phyloP scores from a whole-genome alignment of 2,329 filamentous ascomycete species.

The Penicillium sp. region DNA sequence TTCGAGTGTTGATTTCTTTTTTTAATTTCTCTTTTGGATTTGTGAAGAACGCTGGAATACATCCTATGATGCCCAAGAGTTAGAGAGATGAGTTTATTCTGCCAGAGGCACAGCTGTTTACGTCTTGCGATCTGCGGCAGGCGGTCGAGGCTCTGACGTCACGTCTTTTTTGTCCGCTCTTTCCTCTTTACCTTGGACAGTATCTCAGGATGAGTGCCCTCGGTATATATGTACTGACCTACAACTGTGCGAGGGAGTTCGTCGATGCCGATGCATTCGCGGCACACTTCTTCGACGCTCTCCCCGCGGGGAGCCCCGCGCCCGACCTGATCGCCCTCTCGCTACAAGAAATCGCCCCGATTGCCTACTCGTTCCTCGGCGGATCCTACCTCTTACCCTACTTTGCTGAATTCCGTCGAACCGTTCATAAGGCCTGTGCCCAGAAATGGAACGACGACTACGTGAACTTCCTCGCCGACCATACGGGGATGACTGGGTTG shows the following conservation, averaged over 20 bases:
- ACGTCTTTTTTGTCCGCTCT: slow-evolving; percentile 2
- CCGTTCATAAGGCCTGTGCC: slow-evolving; percentile 69
- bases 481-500: slow-evolving; percentile 86
- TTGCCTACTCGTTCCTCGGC: slow-evolving; percentile 82
- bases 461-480: slow-evolving; percentile 68
- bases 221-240: slow-evolving; percentile 78
- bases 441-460: slow-evolving; percentile 57
- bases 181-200: not conserved
- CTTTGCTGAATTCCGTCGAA: slow-evolving; percentile 69
- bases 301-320: slow-evolving; percentile 56
- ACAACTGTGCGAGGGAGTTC: slow-evolving; percentile 78
- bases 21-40: not conserved
- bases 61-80: too few species aligned
- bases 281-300: slow-evolving; percentile 64
- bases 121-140: not conserved
- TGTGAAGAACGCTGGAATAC: not conserved
- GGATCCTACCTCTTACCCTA: slow-evolving; percentile 77
- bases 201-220: slow-evolving; percentile 52
- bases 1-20: not conserved
- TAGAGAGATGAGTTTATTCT: not conserved
- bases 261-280: slow-evolving; percentile 73
- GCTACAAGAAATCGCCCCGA: slow-evolving; percentile 86
- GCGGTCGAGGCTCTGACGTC: slow-evolving; percentile 15
- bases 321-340: slow-evolving; percentile 66
- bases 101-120: not conserved